Evolutionary conservation across 1,284 basidiomycete genomes (phyloP), one percentile per base, ranked within the genome.

Genomic region (Ustilago lituana): DNA sequence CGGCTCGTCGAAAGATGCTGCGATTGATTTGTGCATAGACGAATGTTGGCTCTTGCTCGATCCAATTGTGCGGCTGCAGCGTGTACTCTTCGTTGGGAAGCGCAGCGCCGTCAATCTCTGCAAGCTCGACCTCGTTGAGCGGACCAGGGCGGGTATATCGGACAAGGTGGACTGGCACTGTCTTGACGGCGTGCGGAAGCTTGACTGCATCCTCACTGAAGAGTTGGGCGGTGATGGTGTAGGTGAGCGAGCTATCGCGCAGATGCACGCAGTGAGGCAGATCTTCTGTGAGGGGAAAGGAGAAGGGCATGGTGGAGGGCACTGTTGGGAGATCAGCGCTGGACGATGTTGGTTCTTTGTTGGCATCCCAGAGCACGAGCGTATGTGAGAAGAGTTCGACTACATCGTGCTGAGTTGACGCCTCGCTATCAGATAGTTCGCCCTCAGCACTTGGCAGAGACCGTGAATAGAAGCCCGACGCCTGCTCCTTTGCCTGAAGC

Each of bases 181-280:
- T 37, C 22, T 74, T 76, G 46, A 55, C 36, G 14, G 60, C 60
- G 33, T 59, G 56, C 1, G 53, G 46, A 15, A 73, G 48, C n/a
- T 37, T 51, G 19, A 12, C 15, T 1, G 73, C 35, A 10, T 69
- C 37, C 15, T 44, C 15, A 33, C 63, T 59, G 44, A 66, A 70
- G 23, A 82, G 61, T 12, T 32, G 59, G 2, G 80, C 80, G 7
- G 57, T 54, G 45, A 82, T 49, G 22, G 35, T 40, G 41, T 82
- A 82, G 4, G 63, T 50, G 14, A 82, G 56, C 9, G 61, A 66
- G 63, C 76, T 73, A 19, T 58, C 23, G 17, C 61, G 62, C 2
- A 76, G 58, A 47, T 82, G 80, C 14, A 80, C 60, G 54, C 80
- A 82, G 45, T 82, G 80, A 15, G 79, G 80, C 23, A 81, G 58